Conservation (phyloP, 1,284 basidiomycete species). For the Neotropicomus parvogracilis region DNA sequence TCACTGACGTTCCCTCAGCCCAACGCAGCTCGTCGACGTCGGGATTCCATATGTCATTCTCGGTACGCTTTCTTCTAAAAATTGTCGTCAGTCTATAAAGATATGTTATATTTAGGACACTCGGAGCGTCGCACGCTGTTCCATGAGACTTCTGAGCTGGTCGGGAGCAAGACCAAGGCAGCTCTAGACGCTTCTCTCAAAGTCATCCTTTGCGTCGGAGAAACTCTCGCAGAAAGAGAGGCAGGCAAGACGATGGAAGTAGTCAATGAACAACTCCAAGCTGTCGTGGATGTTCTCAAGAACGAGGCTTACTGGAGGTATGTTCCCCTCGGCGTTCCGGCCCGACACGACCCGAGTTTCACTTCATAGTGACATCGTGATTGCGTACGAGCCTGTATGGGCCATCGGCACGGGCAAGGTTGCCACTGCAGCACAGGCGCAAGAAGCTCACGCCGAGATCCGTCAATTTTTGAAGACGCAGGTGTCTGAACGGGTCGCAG, state of each 20-base stretch:
- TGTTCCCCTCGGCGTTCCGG: slow-evolving; percentile 21
- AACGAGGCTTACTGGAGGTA: slow-evolving; percentile 75
- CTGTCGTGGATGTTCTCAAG: slow-evolving; percentile 65
- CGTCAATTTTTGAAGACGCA: slow-evolving; percentile 71
- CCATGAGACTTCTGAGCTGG: slow-evolving; percentile 79
- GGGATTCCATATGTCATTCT: slow-evolving; percentile 91
- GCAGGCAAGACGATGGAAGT: slow-evolving; percentile 74
- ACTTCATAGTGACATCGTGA: slow-evolving; percentile 72
- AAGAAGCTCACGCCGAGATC: slow-evolving; percentile 87
- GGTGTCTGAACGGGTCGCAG: slow-evolving; percentile 72
- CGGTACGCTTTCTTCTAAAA: slow-evolving; percentile 48
- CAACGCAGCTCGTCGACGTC: slow-evolving; percentile 82
- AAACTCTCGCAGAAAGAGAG: slow-evolving; percentile 91
- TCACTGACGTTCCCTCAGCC: slow-evolving; percentile 39
- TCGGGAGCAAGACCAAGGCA: slow-evolving; percentile 85
- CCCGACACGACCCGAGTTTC: background rate
- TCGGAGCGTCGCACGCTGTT: slow-evolving; percentile 95
- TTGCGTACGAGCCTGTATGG: slow-evolving; percentile 98
- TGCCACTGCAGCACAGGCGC: slow-evolving; percentile 87
- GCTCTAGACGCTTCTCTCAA: slow-evolving; percentile 74
- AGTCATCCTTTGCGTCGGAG: slow-evolving; percentile 96
- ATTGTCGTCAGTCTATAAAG: background rate
- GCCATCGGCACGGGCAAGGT: slow-evolving; percentile 98
- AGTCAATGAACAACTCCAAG: slow-evolving; percentile 79
- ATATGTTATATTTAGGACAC: slow-evolving; percentile 55